Base-by-base conservation (phyloP, 345 rosid genomes). In the Hibiscus mutabilis region DNA sequence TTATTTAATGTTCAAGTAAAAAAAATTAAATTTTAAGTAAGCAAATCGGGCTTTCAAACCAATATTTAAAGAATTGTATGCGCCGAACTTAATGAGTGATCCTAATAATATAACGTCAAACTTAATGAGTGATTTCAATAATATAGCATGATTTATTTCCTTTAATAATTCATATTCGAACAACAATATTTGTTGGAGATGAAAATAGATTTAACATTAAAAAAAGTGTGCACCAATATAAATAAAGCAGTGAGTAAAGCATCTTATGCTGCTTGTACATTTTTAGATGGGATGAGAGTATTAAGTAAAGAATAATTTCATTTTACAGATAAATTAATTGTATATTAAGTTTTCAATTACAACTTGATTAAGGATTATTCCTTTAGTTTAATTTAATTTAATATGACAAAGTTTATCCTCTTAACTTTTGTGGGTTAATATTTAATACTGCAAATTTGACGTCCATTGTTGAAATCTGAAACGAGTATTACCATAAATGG, bases 321-420 rank as follows among this genome's bases (percentile, higher is more conserved):
- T 73, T 60, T 66, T 37, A 8, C 58, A 42, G 44, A 29, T 24
- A 42, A 21, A 37, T 19, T 55, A 1, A 11, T 52, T 69, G 25
- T 47, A 15, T 16, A 51, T 24, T 37, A 57, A 57, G 65, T 42
- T 24, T 46, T 15, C 19, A 68, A 60, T 66, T 51, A 14, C 67
- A 49, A 60, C 71, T 31, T 49, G 12, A 67, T 68, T 44, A 9
- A 62, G 35, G 49, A 24, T 65, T 55, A 37, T 70, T 75, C 70
- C 29, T 15, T 65, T 0, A 40, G 22, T 56, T 60, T 59, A 22
- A 24, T 25, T 55, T 9, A 22, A 40, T 61, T 46, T 42, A 6
- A 3, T 35, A 35, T 35, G 40, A 35, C 40, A 35, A 2, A 35
- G 9, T 35, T 35, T 35, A 35, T 35, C 1, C 40, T 35, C 40